Base-by-base conservation (phyloP, 164 flowering plant genomes). In the Nymphaea thermarum region DNA sequence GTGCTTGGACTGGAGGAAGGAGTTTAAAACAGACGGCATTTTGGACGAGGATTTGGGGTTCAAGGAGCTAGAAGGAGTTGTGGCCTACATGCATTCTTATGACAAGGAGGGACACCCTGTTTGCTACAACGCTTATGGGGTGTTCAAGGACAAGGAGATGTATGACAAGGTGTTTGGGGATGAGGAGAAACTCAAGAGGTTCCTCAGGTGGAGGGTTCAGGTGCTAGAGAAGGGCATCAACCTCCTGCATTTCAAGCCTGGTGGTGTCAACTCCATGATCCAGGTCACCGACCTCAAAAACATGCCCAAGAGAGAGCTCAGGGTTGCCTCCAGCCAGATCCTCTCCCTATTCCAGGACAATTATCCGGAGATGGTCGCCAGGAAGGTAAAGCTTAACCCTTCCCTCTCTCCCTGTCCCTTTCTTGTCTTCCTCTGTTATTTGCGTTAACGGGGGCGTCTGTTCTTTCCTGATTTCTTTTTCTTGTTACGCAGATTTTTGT, bases 331-430 rank as follows among this genome's bases (percentile, higher is more conserved):
- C 1, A 87, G 87, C 60, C 96, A 89, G 68, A 87, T 87, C 72
- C 79, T 95, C 3, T 85, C 94, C 44, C 80, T 95, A 51, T 92
- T 95, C 65, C 99, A 95, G 65, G 99, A 95, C 64, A 95, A 95
- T 76, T 95, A 95, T 70, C 99, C 99, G 43, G 99, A 95, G 76
- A 77, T 95, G 90, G 99, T 95, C 3, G 99, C 98, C 68, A 80
- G 86, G 3, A 89, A 93, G 96, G 98, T 93, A 66, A 62, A 15
- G 57, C 42, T 16, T 11, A 4, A 8, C 61, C 25, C 25, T 53
- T 69, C 63, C 43, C 43, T 42, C 17, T 15, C 47, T 12, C 42
- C 6, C 3, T 62, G 43, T 64, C 4, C 47, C 16, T 60, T 60
- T 66, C 43, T 45, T 17, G 6, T 44, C 69, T 10, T 61, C 42